These are phyloP conservation scores for Lentinula sp. DNA, from an alignment of 768 basidiomycete genomes.

Conservation along the genomic window DNA sequence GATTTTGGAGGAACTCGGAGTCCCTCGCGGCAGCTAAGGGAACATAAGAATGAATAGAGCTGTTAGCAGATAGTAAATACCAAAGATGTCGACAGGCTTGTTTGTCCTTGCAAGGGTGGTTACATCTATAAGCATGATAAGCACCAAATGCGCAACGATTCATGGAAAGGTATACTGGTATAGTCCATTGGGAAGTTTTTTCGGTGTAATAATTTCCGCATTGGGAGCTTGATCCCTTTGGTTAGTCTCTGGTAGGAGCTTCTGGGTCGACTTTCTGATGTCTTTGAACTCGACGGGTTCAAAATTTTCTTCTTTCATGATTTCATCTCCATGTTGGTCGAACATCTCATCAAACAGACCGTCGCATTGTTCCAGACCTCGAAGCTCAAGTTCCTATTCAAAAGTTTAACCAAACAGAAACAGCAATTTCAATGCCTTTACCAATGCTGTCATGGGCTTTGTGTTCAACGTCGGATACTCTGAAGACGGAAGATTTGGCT, in stretches of 20 bases:
- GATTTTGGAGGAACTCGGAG: constrained; percentile 40
- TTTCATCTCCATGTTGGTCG: constrained; percentile 27
- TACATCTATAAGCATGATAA: constrained; percentile 45
- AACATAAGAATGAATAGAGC: constrained; percentile 5
- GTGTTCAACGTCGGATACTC: constrained; percentile 70
- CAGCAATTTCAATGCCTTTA: constrained; percentile 19
- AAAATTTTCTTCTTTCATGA: constrained; percentile 15
- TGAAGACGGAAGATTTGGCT: constrained; percentile 44
- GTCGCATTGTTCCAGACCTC: constrained; percentile 60
- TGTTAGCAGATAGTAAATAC: constrained; percentile 29
- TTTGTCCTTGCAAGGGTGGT: constrained; percentile 79
- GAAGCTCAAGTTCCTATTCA: constrained; percentile 56
- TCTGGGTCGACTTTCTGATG: constrained; percentile 21
- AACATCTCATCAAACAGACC: constrained; percentile 62
- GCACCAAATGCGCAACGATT: background rate
- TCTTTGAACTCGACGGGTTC: constrained; percentile 25
- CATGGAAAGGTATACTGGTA: constrained; percentile 39
- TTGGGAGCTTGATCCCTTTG: background rate
- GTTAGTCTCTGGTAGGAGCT: constrained; percentile 1
- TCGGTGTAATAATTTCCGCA: constrained; percentile 13
- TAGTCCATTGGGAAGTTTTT: constrained; percentile 55
- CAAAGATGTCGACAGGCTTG: constrained; percentile 70
- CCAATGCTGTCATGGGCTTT: constrained; percentile 57
- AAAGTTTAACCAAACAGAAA: background rate
- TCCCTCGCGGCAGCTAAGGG: constrained; percentile 69